Evolutionary conservation across 2,329 filamentous ascomycete genomes (phyloP).

Genomic region (Penicillium sp.): DNA sequence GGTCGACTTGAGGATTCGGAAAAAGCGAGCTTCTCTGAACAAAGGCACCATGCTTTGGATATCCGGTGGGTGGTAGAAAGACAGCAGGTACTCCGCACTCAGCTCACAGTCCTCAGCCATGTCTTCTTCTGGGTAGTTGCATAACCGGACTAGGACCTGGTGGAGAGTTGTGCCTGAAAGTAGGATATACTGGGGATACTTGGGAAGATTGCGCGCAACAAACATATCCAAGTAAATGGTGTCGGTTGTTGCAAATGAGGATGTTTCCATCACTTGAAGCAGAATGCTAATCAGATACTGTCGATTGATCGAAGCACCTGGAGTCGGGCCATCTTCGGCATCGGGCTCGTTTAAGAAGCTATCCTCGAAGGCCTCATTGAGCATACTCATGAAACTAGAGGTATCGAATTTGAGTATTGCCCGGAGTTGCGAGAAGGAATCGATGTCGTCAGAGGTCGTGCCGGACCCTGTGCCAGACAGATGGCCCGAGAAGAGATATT

Average conservation of each 20-base stretch:
- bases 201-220: constrained; percentile 90
- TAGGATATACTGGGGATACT: constrained; percentile 94
- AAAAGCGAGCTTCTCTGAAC: constrained; percentile 81
- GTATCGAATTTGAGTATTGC: constrained; percentile 87
- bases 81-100: constrained; percentile 94
- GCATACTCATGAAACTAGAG: constrained; percentile 87
- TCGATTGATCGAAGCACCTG: constrained; percentile 73
- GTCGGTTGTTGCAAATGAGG: constrained; percentile 74
- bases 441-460: constrained; percentile 59
- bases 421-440: constrained; percentile 82
- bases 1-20: constrained; percentile 86
- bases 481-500: constrained; percentile 88
- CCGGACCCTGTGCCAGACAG: constrained; percentile 18
- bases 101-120: constrained; percentile 92
- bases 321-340: constrained; percentile 62
- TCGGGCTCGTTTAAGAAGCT: constrained; percentile 82
- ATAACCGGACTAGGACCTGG: constrained; percentile 78
- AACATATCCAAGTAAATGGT: constrained; percentile 99
- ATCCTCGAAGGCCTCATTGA: constrained; percentile 98
- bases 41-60: constrained; percentile 74
- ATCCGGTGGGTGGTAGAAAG: constrained; percentile 88
- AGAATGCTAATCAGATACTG: constrained; percentile 93
- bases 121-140: constrained; percentile 78
- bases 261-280: constrained; percentile 80
- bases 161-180: constrained; percentile 85